Percentiles rank a stretch among this genome's conserved stretches.
These are phyloP conservation scores for Tetrahymena malaccensis DNA, from an alignment of 73 alveolate genomes.

Conservation along the genomic window DNA sequence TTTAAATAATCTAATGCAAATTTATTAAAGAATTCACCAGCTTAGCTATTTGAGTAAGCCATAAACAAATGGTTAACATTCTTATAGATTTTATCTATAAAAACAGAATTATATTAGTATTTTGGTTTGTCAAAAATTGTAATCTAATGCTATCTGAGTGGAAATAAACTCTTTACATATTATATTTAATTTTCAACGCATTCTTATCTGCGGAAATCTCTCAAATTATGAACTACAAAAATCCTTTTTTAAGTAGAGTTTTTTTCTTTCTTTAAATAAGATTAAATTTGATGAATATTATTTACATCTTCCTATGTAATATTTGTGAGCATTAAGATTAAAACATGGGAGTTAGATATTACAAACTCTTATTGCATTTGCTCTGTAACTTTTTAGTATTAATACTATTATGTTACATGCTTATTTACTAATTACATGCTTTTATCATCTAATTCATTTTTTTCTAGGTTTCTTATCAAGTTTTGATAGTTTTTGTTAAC, in stretches of 20 bases:
- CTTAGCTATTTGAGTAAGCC: not conserved
- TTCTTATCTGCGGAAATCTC: not conserved
- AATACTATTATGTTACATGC: not conserved
- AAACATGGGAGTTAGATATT: not conserved
- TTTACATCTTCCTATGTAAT: not conserved
- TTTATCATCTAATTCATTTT: not conserved
- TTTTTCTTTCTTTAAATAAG: not conserved
- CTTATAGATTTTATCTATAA: not conserved
- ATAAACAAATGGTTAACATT: not conserved
- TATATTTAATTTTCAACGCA: not conserved
- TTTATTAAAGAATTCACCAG: not conserved
- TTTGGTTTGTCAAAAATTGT: not conserved
- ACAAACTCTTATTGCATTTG: not conserved
- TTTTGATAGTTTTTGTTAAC: not conserved
- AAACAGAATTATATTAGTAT: not conserved
- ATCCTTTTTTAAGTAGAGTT: not conserved
- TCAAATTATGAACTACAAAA: not conserved
- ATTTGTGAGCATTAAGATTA: not conserved
- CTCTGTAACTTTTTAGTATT: not conserved
- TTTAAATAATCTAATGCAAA: not conserved
- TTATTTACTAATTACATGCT: no score
- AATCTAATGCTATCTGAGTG: not conserved
- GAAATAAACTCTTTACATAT: not conserved
- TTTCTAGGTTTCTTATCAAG: not conserved
- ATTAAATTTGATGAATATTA: no score